phyloP scores from a whole-genome alignment of 1,139 yeast genomes.

The Yamadazyma triangularis region DNA sequence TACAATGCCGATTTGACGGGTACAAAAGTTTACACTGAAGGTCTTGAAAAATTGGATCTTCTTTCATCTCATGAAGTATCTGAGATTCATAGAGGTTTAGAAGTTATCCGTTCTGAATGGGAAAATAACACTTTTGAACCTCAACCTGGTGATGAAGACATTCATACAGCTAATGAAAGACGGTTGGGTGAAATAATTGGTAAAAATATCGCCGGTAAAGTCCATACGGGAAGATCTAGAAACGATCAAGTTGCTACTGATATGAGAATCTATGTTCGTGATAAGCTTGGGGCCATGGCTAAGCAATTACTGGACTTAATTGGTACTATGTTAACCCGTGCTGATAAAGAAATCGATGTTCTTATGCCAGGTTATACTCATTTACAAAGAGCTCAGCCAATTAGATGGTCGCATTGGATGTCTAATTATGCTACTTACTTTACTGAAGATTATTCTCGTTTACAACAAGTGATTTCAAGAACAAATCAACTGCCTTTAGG shows the following conservation, averaged over 20 bases:
- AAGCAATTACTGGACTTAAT: slow-evolving; percentile 58
- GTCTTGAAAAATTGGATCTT: slow-evolving; percentile 73
- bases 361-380: slow-evolving; percentile 99
- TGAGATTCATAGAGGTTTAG: slow-evolving; percentile 81
- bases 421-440: slow-evolving; percentile 93
- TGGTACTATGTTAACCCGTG: slow-evolving; percentile 65
- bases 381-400: slow-evolving; percentile 97
- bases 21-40: slow-evolving; percentile 87
- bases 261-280: slow-evolving; percentile 91
- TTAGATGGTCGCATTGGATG: slow-evolving; percentile 98
- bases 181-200: slow-evolving; percentile 95
- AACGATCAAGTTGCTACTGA: slow-evolving; percentile 99
- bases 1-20: slow-evolving; percentile 92
- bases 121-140: slow-evolving; percentile 64
- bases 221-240: slow-evolving; percentile 97
- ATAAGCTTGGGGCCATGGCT: slow-evolving; percentile 58
- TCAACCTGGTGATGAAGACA: slow-evolving; percentile 93
- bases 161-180: slow-evolving; percentile 98
- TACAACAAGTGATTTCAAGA: slow-evolving; percentile 74
- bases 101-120: slow-evolving; percentile 77
- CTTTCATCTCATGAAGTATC: slow-evolving; percentile 65
- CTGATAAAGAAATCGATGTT: slow-evolving; percentile 78
- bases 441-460: slow-evolving; percentile 82
- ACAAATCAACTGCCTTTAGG: slow-evolving; percentile 91
- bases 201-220: slow-evolving; percentile 89